Conservation (phyloP, 306 rosid genomes). For the Purshia tridentata region DNA sequence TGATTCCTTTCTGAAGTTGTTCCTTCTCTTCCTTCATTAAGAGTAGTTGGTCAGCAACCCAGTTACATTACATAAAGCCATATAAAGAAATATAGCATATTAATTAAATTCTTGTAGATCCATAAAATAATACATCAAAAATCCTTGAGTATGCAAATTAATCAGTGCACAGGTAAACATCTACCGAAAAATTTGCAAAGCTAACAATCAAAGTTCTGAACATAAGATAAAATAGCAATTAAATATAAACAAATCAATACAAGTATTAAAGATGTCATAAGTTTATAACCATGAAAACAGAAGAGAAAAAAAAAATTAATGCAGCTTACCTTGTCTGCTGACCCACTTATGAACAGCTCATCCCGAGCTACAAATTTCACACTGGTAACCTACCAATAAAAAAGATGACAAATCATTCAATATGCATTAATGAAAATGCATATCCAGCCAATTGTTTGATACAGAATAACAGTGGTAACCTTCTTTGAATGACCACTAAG, state of each 20-base stretch:
- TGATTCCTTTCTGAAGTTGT: neutral
- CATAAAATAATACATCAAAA: neutral
- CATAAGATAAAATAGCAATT: neutral
- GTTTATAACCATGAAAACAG: neutral
- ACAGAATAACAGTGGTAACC: slow-evolving; percentile 45
- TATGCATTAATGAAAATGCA: slow-evolving; percentile 7
- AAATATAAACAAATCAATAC: neutral
- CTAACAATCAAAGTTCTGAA: neutral
- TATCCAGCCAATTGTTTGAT: neutral
- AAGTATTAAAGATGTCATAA: neutral
- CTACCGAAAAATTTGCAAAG: neutral
- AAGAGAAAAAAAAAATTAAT: slow-evolving; percentile 1
- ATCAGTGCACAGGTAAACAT: neutral
- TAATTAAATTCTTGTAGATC: neutral
- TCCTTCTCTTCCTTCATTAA: neutral
- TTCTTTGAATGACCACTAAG: slow-evolving; percentile 93
- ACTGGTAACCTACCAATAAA: slow-evolving; percentile 69
- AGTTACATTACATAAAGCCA: neutral
- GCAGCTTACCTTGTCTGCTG: slow-evolving; percentile 79
- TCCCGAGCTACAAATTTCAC: slow-evolving; percentile 84
- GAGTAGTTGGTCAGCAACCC: neutral
- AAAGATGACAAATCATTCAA: slow-evolving; percentile 25
- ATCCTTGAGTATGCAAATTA: neutral
- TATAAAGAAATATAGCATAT: neutral
- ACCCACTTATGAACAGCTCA: slow-evolving; percentile 66